These are phyloP conservation scores for Sungouiella thailandica DNA, from an alignment of 805 yeast species.

Conservation along the genomic window DNA sequence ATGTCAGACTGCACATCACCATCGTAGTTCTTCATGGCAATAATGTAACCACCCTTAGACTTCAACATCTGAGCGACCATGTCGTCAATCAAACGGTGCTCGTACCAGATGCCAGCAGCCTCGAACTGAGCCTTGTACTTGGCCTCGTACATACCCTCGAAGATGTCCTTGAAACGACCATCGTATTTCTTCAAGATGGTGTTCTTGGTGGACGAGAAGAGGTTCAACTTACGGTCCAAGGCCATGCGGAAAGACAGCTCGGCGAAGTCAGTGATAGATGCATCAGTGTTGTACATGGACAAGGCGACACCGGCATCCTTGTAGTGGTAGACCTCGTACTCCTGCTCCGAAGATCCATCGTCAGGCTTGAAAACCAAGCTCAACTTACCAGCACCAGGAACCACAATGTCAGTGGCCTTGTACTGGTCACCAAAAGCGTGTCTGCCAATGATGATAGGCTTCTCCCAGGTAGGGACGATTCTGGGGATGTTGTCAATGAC, in stretches of 20 bases:
- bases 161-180: conserved; percentile 78
- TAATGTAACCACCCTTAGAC: conserved; percentile 75
- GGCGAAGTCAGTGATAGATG: conserved; percentile 72
- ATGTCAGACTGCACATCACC: conserved; percentile 85
- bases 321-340: conserved; percentile 55
- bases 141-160: conserved; percentile 59
- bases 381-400: conserved; percentile 63
- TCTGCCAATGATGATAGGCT: conserved; percentile 81
- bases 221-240: conserved; percentile 53
- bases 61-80: conserved; percentile 89
- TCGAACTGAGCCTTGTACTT: conserved; percentile 57
- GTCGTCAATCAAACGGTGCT: conserved; percentile 79
- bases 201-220: conserved; percentile 71
- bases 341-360: conserved; percentile 45
- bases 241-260: conserved; percentile 78
- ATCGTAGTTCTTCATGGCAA: conserved; percentile 80
- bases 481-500: conserved; percentile 75
- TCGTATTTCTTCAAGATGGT: conserved; percentile 79
- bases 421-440: conserved; percentile 85
- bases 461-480: conserved; percentile 73
- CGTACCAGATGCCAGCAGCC: conserved; percentile 59
- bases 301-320: conserved; percentile 69
- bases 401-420: conserved; percentile 69
- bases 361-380: conserved; percentile 65
- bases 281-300: conserved; percentile 82